These are phyloP conservation scores for Suillus fuscotomentosus DNA, from an alignment of 768 basidiomycete genomes.

Conservation along the genomic window DNA sequence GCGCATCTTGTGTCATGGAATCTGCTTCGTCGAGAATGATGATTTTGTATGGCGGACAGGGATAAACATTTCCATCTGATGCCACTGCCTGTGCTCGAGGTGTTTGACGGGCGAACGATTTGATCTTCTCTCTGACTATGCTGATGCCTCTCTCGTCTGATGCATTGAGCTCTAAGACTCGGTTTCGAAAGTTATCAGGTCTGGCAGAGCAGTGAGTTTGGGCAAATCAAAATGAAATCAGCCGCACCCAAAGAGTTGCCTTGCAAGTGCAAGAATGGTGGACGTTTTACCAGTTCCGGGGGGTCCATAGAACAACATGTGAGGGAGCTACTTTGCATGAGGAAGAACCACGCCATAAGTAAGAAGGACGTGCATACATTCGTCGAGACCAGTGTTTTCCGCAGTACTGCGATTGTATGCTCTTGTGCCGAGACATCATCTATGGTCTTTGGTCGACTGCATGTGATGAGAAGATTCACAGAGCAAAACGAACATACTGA, in stretches of 20 bases:
- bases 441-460: slow-evolving; percentile 94
- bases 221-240: neutral
- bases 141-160: slow-evolving; percentile 98
- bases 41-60: slow-evolving; percentile 98
- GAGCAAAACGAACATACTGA: slow-evolving; percentile 34
- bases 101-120: slow-evolving; percentile 93
- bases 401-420: slow-evolving; percentile 89
- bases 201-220: slow-evolving; percentile 38
- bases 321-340: slow-evolving; percentile 70
- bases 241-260: slow-evolving; percentile 90
- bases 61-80: slow-evolving; percentile 83
- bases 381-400: slow-evolving; percentile 86
- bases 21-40: slow-evolving; percentile 99
- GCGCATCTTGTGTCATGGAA: slow-evolving; percentile 99
- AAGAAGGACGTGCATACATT: slow-evolving; percentile 58
- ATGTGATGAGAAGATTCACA: slow-evolving; percentile 3
- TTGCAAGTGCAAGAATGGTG: slow-evolving; percentile 90
- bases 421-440: slow-evolving; percentile 98
- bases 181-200: slow-evolving; percentile 89
- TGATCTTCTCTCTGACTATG: slow-evolving; percentile 98
- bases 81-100: slow-evolving; percentile 72
- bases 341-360: neutral
- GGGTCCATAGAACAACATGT: slow-evolving; percentile 99
- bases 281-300: slow-evolving; percentile 99
- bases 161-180: slow-evolving; percentile 96